Base-by-base conservation (phyloP, 495 filamentous ascomycete genomes). In the Xylona heveae region DNA sequence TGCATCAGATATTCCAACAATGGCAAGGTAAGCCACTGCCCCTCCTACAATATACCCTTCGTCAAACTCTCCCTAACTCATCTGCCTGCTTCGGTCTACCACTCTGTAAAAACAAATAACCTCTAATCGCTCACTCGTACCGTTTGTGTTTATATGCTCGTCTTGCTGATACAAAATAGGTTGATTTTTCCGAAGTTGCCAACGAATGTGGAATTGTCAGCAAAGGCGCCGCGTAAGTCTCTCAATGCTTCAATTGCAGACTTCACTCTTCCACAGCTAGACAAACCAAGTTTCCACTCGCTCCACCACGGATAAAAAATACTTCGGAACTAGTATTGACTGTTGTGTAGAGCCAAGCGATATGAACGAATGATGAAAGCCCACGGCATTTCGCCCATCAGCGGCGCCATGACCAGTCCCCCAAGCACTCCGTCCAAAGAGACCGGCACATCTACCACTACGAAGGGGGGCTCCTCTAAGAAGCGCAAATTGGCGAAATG, bases 201-300 rank as follows among this genome's bases (percentile, higher is more conserved):
- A 48, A 62, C 19, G 68, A 76, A 44, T 66, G 69, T 17, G 45
- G 48, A 15, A 73, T 78, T 30, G 57, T 73, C 6, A 57, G 43
- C 44, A 71, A 70, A 41, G 69, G 63, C 13, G 74, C 74, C 4
- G 71, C 73, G 73, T 78, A 61, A 58, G 74, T 62, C 20, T n/a
- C 15, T n/a, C 4, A 3, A 6, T 34, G 5, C 30, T 13, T 7
- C 17, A 20, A 7, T 24, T 1, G 31, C 31, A 24, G 20, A 30
- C 3, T 30, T 30, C 9, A 4, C 19, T 18, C 4, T 15, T 15
- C 10, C 23, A 25, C 7, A 31, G 9, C 18, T 30, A 26, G 8
- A n/a, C n/a, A n/a, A n/a, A n/a, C n/a, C n/a, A n/a, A n/a, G n/a
- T n/a, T n/a, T n/a, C n/a, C n/a, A n/a, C n/a, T n/a, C n/a, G n/a